These are phyloP conservation scores for Kluyveromyces dobzhanskii DNA, from an alignment of 805 yeast species.

Conservation along the genomic window DNA sequence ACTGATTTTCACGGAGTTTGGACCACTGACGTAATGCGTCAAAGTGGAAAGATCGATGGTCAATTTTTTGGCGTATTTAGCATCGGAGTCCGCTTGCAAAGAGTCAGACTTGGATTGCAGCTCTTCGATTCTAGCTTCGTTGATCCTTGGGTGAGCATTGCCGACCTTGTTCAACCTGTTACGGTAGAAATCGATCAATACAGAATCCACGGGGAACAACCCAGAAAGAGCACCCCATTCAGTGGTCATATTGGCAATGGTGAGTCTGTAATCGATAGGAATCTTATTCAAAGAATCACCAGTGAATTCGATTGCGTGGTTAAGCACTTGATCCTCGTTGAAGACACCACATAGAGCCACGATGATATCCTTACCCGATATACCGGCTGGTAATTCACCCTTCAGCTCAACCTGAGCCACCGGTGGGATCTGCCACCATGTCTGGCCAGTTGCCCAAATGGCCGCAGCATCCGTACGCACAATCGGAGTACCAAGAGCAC, in stretches of 20 bases:
- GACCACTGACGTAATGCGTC: slow-evolving; percentile 90
- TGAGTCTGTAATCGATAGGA: slow-evolving; percentile 75
- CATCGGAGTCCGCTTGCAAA: slow-evolving; percentile 57
- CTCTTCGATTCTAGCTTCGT: slow-evolving; percentile 45
- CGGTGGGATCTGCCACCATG: slow-evolving; percentile 99
- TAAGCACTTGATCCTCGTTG: slow-evolving; percentile 86
- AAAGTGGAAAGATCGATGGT: slow-evolving; percentile 71
- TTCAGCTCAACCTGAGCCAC: slow-evolving; percentile 87
- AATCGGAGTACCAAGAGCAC: slow-evolving; percentile 92
- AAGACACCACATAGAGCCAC: slow-evolving; percentile 91
- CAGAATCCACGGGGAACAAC: slow-evolving; percentile 88
- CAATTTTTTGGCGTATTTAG: slow-evolving; percentile 82
- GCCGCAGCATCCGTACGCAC: slow-evolving; percentile 99
- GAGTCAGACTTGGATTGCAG: slow-evolving; percentile 11
- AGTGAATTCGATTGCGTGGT: slow-evolving; percentile 88
- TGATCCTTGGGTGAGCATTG: slow-evolving; percentile 80
- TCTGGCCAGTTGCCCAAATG: slow-evolving; percentile 99
- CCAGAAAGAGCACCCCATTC: slow-evolving; percentile 99
- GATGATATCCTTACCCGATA: slow-evolving; percentile 94
- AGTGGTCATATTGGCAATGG: slow-evolving; percentile 96
- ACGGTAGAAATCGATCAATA: slow-evolving; percentile 70
- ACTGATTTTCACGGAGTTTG: slow-evolving; percentile 92
- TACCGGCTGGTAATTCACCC: slow-evolving; percentile 77
- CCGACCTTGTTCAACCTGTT: slow-evolving; percentile 41
- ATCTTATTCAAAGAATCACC: slow-evolving; percentile 69